A percentile compares a stretch with the other conserved stretches of the same genome.
Conservation (phyloP, 345 rosid genomes). For the Pistacia integerrima region DNA sequence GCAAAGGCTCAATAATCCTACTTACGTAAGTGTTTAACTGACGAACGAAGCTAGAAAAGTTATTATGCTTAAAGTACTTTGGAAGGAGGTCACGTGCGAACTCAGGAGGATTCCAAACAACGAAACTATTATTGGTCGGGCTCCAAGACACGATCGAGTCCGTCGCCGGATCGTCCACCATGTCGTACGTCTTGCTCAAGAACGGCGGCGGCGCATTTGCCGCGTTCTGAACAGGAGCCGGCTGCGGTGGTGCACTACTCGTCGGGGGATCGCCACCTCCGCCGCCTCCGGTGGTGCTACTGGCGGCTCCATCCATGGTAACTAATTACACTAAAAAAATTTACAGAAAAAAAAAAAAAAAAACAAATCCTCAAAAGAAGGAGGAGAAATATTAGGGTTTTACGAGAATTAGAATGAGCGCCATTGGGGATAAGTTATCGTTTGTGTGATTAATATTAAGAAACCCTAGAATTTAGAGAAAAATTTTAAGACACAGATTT, state of each 20-base stretch:
- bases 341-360: not conserved
- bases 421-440: not conserved
- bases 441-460: not conserved
- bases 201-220: constrained; percentile 75
- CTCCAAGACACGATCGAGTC: constrained; percentile 87
- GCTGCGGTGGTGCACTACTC: constrained; percentile 33
- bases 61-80: constrained; percentile 86
- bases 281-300: constrained; percentile 8
- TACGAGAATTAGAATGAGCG: not conserved
- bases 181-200: constrained; percentile 87
- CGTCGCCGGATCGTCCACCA: constrained; percentile 85
- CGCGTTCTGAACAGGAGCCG: constrained; percentile 46
- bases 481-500: not conserved
- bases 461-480: constrained; percentile 5
- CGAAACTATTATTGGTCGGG: constrained; percentile 71
- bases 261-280: constrained; percentile 32
- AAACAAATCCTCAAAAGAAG: no score
- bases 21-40: constrained; percentile 88
- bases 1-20: not conserved
- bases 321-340: not conserved
- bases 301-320: constrained; percentile 36
- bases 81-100: constrained; percentile 79
- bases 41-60: constrained; percentile 91
- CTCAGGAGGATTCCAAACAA: constrained; percentile 90
- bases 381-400: constrained; percentile 18